These are phyloP conservation scores for Lolium rigidum DNA, from an alignment of 176 grass and related monocot species.

Conservation along the genomic window DNA sequence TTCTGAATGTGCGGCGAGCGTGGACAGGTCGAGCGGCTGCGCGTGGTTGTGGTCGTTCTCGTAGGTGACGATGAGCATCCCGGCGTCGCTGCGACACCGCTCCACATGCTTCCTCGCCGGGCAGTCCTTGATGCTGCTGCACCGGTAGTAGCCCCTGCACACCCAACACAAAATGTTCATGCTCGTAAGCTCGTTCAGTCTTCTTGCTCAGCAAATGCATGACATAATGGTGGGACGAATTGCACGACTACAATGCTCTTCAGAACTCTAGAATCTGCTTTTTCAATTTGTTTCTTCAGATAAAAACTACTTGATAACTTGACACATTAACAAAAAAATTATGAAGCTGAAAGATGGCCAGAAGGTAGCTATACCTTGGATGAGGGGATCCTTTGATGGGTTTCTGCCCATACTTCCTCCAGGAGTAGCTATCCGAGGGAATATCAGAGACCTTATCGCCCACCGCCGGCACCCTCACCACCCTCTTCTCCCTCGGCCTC, in stretches of 20 bases:
- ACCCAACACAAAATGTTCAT: background rate
- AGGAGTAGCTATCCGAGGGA: slow-evolving; percentile 77
- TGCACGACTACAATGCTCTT: background rate
- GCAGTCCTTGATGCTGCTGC: slow-evolving; percentile 91
- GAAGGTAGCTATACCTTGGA: slow-evolving; percentile 59
- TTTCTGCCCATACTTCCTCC: slow-evolving; percentile 99
- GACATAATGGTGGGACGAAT: background rate
- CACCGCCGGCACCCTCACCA: slow-evolving; percentile 78
- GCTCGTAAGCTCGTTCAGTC: background rate
- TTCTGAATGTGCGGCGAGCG: slow-evolving; percentile 17
- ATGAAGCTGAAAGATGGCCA: too few relatives aligned
- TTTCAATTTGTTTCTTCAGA: background rate
- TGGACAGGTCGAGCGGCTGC: slow-evolving; percentile 48
- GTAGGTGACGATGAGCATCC: slow-evolving; percentile 77
- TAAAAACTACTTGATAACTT: too few relatives aligned
- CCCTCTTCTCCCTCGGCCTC: slow-evolving; percentile 89
- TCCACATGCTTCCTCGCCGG: slow-evolving; percentile 87
- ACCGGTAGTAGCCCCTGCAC: slow-evolving; percentile 84
- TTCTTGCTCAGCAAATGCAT: background rate
- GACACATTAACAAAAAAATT: background rate
- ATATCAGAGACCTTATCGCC: slow-evolving; percentile 89
- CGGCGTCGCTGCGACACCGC: slow-evolving; percentile 65
- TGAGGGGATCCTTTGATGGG: slow-evolving; percentile 97
- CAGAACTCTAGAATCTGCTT: background rate
- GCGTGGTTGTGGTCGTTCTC: slow-evolving; percentile 84